These are phyloP conservation scores for Adansonia rubrostipa DNA, from an alignment of 441 rosid genomes.

Conservation along the genomic window DNA sequence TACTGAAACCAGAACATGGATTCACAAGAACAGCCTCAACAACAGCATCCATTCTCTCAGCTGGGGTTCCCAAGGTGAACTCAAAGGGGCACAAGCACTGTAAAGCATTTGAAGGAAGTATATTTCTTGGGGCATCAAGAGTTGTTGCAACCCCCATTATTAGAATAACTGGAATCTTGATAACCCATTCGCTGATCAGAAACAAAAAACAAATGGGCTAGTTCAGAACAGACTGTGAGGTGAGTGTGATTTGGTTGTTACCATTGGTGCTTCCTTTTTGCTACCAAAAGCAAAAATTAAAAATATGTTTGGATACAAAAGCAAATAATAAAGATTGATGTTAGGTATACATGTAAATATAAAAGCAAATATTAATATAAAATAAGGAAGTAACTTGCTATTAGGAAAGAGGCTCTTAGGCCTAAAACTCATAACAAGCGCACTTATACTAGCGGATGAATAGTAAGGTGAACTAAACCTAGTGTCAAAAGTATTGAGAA, in stretches of 20 bases:
- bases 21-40: constrained; percentile 78
- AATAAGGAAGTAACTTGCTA: not conserved
- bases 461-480: constrained; percentile 14
- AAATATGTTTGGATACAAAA: not conserved
- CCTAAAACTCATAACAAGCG: not conserved
- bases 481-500: not conserved
- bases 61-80: constrained; percentile 77
- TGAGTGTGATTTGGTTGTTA: not conserved
- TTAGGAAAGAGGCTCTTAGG: not conserved
- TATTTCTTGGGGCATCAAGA: constrained; percentile 65
- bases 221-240: constrained; percentile 14
- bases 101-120: constrained; percentile 65
- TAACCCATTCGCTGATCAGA: constrained; percentile 76
- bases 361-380: not conserved
- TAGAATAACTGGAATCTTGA: constrained; percentile 76
- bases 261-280: not conserved
- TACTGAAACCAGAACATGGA: constrained; percentile 70
- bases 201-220: constrained; percentile 18
- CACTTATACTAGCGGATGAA: constrained; percentile 9
- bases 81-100: constrained; percentile 65
- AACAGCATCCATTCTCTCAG: constrained; percentile 85
- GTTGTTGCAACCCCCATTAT: constrained; percentile 92
- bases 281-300: constrained; percentile 2
- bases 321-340: not conserved
- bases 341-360: not conserved